A percentile compares a stretch with the other conserved stretches of the same genome.
phyloP scores from a whole-genome alignment of 228 moss, liverwort and hornwort species.

The Sphagnum fallax region DNA sequence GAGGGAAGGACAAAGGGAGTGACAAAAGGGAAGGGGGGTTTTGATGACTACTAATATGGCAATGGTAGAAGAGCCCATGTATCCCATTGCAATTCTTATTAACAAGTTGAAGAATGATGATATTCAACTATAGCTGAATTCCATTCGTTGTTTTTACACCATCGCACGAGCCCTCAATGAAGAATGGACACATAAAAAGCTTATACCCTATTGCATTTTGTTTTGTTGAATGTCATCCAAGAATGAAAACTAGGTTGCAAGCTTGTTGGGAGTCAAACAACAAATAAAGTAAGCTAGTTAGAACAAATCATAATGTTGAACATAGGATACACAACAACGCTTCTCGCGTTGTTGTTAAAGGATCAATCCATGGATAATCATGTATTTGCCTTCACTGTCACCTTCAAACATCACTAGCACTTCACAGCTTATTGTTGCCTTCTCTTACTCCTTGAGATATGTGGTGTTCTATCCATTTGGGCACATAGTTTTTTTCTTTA shows the following conservation, averaged over 20 bases:
- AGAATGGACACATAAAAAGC: slow-evolving; percentile 95
- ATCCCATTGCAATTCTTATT: slow-evolving; percentile 94
- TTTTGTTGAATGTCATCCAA: no score
- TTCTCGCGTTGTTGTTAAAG: slow-evolving; percentile 60
- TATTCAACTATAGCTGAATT: slow-evolving; percentile 94
- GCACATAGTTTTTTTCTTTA: no score
- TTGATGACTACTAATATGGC: slow-evolving; percentile 34
- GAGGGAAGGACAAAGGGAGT: background rate
- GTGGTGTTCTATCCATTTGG: background rate
- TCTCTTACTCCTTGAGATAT: slow-evolving; percentile 66
- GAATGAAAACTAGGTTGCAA: no score
- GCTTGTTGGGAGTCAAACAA: no score
- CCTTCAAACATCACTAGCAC: slow-evolving; percentile 62
- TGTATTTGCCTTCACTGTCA: slow-evolving; percentile 46
- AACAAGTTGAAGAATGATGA: slow-evolving; percentile 98
- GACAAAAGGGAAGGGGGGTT: no score
- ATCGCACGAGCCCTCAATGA: slow-evolving; percentile 89
- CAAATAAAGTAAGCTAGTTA: no score
- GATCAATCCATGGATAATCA: slow-evolving; percentile 63
- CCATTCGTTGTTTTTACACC: slow-evolving; percentile 86
- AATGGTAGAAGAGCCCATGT: slow-evolving; percentile 95
- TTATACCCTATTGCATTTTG: slow-evolving; percentile 41
- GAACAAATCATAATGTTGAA: slow-evolving; percentile 25
- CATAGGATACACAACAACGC: slow-evolving; percentile 54
- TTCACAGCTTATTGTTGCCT: slow-evolving; percentile 76